Evolutionary conservation across 2,329 filamentous ascomycete species (phyloP).

Genomic region (Phialophora expanda): DNA sequence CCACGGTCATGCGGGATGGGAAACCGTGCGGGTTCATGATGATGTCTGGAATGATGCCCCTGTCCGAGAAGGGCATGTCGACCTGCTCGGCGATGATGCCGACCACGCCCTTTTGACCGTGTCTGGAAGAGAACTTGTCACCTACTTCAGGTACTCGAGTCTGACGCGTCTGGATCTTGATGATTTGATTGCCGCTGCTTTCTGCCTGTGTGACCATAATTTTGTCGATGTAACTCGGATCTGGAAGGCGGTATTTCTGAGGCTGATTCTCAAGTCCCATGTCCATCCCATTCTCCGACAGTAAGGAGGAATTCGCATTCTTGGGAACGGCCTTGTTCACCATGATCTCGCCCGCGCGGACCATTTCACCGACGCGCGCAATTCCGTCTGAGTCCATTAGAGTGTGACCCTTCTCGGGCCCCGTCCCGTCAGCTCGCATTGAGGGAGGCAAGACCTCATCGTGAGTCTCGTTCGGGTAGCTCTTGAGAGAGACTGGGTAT

Average conservation of each 20-base stretch:
- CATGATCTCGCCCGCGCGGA: constrained; percentile 81
- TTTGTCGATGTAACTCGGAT: constrained; percentile 92
- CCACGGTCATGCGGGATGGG: constrained; percentile 98
- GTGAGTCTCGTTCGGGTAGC: constrained; percentile 79
- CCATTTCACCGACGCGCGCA: constrained; percentile 79
- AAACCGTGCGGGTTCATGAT: constrained; percentile 99
- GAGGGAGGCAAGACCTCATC: constrained; percentile 64
- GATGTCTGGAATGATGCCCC: constrained; percentile 91
- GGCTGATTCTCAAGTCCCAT: constrained; percentile 42
- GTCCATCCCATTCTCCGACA: constrained; percentile 65
- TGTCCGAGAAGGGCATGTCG: constrained; percentile 94
- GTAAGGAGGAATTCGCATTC: constrained; percentile 74
- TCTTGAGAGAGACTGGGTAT: constrained; percentile 82
- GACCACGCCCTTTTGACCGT: constrained; percentile 97
- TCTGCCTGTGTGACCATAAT: constrained; percentile 92
- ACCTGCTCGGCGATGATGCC: constrained; percentile 96
- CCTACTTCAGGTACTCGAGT: constrained; percentile 92
- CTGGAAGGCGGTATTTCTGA: constrained; percentile 77
- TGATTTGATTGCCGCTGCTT: constrained; percentile 77
- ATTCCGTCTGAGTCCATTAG: constrained; percentile 85
- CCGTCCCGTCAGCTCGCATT: constrained; percentile 56
- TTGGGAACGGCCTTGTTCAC: constrained; percentile 87
- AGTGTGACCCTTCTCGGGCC: constrained; percentile 69
- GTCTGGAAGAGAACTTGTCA: constrained; percentile 97
- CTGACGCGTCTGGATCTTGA: constrained; percentile 96